Percentiles rank a stretch among this genome's conserved stretches.
These are phyloP conservation scores for Kingdonia uniflora DNA, from an alignment of 164 flowering plant species.

Conservation along the genomic window DNA sequence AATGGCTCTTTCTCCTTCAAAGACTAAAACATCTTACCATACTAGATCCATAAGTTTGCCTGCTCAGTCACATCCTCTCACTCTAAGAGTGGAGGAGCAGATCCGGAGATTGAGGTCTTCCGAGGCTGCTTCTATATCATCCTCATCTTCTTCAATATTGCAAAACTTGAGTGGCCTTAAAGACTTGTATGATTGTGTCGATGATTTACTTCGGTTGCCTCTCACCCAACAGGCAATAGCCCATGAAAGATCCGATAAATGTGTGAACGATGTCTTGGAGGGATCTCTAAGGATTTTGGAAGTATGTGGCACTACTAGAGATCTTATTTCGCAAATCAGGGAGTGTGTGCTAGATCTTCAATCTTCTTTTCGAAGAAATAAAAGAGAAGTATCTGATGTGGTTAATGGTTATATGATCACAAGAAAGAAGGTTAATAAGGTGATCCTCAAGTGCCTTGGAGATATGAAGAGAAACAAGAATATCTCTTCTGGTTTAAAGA, in stretches of 20 bases:
- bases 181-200: constrained; percentile 5
- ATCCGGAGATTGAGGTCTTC: constrained; percentile 5
- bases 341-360: constrained; percentile 5
- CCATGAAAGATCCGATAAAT: background rate
- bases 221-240: constrained; percentile 6
- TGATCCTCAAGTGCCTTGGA: constrained; percentile 2
- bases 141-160: background rate
- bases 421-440: constrained; percentile 8
- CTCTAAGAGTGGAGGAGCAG: constrained; percentile 5
- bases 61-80: constrained; percentile 14
- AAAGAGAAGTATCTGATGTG: background rate
- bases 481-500: background rate
- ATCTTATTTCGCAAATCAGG: background rate
- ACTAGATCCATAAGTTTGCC: constrained; percentile 18
- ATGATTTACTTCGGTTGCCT: constrained; percentile 12
- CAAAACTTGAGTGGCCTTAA: background rate
- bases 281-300: constrained; percentile 12
- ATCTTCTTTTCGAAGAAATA: constrained; percentile 4
- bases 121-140: background rate
- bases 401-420: background rate
- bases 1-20: background rate
- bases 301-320: constrained; percentile 5
- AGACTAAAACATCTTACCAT: constrained; percentile 3
- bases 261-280: constrained; percentile 9
- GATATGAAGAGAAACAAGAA: constrained; percentile 3